A percentile compares a stretch with the other conserved stretches of the same genome.
Evolutionary conservation across 2,329 filamentous ascomycete genomes (phyloP).

Genomic region (Tolypocladium endophyticum): DNA sequence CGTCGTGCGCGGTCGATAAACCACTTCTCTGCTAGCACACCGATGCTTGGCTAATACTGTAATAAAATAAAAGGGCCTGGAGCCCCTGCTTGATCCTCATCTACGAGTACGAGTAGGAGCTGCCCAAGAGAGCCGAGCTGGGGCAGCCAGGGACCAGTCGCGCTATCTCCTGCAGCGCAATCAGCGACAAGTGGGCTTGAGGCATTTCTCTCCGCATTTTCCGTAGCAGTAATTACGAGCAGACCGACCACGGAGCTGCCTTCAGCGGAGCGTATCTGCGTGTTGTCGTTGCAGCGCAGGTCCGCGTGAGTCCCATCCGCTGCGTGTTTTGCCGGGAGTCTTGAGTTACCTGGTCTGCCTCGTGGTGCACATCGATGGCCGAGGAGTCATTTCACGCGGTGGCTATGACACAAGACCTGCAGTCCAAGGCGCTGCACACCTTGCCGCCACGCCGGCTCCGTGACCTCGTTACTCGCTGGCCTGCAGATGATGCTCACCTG

Average conservation of each 20-base stretch:
- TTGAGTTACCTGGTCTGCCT: neutral
- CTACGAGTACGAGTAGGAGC: neutral
- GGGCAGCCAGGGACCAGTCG: neutral
- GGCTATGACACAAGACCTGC: neutral
- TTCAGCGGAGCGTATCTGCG: neutral
- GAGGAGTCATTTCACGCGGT: neutral
- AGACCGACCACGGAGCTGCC: neutral
- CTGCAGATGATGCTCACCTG: neutral
- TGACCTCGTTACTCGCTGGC: neutral
- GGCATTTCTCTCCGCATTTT: constrained; percentile 22
- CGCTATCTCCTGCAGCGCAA: neutral
- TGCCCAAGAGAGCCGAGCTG: neutral
- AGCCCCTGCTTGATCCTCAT: neutral
- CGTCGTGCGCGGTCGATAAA: neutral
- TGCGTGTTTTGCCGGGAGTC: neutral
- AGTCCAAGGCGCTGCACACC: neutral
- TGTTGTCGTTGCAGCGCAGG: neutral
- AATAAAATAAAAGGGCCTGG: too few species aligned
- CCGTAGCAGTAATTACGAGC: neutral
- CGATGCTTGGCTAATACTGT: neutral
- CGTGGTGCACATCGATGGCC: neutral
- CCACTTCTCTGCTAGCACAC: neutral
- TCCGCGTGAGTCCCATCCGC: neutral
- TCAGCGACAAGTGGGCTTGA: constrained; percentile 13
- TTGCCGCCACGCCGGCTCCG: neutral